These are phyloP conservation scores for Cubamyces sp. DNA, from an alignment of 768 basidiomycete genomes.

Conservation along the genomic window DNA sequence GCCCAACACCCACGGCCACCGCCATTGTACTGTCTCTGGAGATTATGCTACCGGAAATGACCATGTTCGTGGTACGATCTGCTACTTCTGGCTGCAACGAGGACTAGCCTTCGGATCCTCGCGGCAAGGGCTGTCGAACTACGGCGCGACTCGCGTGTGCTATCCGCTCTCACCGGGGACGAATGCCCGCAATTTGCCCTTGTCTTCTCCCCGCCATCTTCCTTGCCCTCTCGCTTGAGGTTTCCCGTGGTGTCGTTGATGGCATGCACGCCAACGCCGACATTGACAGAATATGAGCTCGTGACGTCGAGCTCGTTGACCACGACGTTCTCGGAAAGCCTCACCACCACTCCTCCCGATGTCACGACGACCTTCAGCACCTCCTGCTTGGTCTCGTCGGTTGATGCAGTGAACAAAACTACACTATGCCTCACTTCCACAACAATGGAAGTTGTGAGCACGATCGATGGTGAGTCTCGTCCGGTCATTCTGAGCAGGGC, in stretches of 20 bases:
- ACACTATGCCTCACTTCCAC: conserved; percentile 36
- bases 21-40: neutral
- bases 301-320: conserved; percentile 40
- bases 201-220: conserved; percentile 8
- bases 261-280: conserved; percentile 49
- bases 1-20: neutral
- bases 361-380: conserved; percentile 39
- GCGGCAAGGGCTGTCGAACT: conserved; percentile 6
- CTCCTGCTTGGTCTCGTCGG: conserved; percentile 39
- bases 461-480: conserved; percentile 40
- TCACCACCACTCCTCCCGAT: conserved; percentile 37
- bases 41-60: neutral
- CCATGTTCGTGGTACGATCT: neutral
- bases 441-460: conserved; percentile 35
- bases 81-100: conserved; percentile 13
- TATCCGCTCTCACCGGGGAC: conserved; percentile 8
- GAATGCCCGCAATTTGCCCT: conserved; percentile 8
- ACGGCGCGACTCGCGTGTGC: conserved; percentile 6
- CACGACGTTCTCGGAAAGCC: conserved; percentile 43
- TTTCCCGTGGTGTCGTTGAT: conserved; percentile 22
- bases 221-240: neutral
- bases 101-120: conserved; percentile 12
- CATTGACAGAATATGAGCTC: conserved; percentile 45
- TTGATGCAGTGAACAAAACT: conserved; percentile 26
- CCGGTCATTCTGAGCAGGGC: neutral